A percentile compares a stretch with the other conserved stretches of the same genome.
These are phyloP conservation scores for Syzygium malaccense DNA, from an alignment of 441 rosid species.

Conservation along the genomic window DNA sequence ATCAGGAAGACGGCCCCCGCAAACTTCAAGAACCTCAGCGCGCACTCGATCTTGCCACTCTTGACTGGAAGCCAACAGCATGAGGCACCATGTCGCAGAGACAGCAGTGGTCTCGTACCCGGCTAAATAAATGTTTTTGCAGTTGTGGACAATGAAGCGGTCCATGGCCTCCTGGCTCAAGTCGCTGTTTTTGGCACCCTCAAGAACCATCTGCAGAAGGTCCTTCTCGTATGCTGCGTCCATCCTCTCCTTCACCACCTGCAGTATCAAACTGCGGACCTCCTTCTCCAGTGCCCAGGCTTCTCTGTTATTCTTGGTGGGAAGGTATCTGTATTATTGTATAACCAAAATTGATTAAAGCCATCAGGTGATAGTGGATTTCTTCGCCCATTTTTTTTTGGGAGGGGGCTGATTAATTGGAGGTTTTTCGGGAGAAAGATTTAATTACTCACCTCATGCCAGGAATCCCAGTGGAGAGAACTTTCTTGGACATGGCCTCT, in stretches of 20 bases:
- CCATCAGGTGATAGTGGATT: not conserved
- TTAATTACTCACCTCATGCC: conserved; percentile 20
- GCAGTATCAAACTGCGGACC: conserved; percentile 17
- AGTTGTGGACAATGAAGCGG: conserved; percentile 48
- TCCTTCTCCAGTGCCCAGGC: conserved; percentile 40
- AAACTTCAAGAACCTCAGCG: conserved; percentile 32
- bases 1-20: conserved; percentile 28
- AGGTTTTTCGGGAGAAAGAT: not conserved
- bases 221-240: conserved; percentile 13
- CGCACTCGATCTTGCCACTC: conserved; percentile 55
- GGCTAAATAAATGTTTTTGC: conserved; percentile 58
- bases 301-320: conserved; percentile 29
- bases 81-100: conserved; percentile 53
- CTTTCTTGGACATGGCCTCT: conserved; percentile 29
- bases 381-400: too few relatives aligned
- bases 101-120: conserved; percentile 57
- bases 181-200: conserved; percentile 27
- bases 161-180: conserved; percentile 20
- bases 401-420: not conserved
- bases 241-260: conserved; percentile 31
- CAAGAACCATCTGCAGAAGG: conserved; percentile 24
- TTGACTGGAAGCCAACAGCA: conserved; percentile 55
- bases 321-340: conserved; percentile 12
- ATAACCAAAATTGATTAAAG: too few relatives aligned
- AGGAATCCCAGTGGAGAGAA: conserved; percentile 27